Conservation (phyloP, 495 filamentous ascomycete species). For the Penicillium atrosanguineum region DNA sequence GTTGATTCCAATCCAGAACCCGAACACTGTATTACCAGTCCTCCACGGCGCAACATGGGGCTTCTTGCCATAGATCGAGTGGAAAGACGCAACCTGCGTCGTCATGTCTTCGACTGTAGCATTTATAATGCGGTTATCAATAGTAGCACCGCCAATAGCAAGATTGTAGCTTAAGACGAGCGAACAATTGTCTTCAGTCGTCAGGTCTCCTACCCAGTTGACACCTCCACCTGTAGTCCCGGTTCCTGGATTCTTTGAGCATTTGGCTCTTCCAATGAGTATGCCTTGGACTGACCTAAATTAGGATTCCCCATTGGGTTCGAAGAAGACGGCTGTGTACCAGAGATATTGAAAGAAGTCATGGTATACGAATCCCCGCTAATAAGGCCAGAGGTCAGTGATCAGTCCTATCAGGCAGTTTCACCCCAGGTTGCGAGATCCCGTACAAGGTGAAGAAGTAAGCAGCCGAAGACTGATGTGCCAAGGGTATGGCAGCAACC, state of each 20-base stretch:
- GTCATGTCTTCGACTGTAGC: conserved; percentile 26
- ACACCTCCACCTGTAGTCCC: conserved; percentile 49
- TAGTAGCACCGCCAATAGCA: conserved; percentile 55
- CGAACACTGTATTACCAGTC: conserved; percentile 59
- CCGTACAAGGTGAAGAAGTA: conserved; percentile 41
- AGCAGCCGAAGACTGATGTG: conserved; percentile 11
- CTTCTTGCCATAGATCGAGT: conserved; percentile 24
- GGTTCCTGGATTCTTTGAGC: conserved; percentile 29
- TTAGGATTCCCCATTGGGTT: conserved; percentile 78
- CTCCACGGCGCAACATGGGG: conserved; percentile 56
- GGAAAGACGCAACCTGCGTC: conserved; percentile 30
- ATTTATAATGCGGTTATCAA: conserved; percentile 47
- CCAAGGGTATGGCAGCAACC: conserved; percentile 19
- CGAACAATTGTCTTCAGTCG: conserved; percentile 51
- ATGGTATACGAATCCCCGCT: conserved; percentile 60
- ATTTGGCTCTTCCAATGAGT: neutral
- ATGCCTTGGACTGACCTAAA: conserved; percentile 20
- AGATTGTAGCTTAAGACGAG: conserved; percentile 55
- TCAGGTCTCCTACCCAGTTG: conserved; percentile 57
- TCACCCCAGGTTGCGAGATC: neutral
- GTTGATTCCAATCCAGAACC: conserved; percentile 77
- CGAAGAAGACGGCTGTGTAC: conserved; percentile 53
- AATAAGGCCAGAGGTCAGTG: neutral
- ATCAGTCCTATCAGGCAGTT: neutral
- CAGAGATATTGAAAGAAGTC: conserved; percentile 63